phyloP scores from a whole-genome alignment of 805 yeast species.

The Scheffersomyces amazonensis region DNA sequence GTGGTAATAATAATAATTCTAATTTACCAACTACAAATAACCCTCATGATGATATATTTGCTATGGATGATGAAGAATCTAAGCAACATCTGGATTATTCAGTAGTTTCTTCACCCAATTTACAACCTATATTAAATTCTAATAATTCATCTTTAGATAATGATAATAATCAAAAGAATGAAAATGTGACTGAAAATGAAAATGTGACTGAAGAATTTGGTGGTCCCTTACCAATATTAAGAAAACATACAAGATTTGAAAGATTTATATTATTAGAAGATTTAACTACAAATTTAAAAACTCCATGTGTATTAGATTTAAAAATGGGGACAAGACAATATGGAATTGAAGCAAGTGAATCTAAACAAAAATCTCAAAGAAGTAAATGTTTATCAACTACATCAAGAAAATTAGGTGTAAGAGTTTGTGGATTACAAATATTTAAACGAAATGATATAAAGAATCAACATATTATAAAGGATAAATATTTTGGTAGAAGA shows the following conservation, averaged over 20 bases:
- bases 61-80: slow-evolving; percentile 9
- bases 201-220: slow-evolving; percentile 1
- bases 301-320: slow-evolving; percentile 89
- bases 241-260: slow-evolving; percentile 59
- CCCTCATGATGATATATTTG: slow-evolving; percentile 27
- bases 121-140: slow-evolving; percentile 15
- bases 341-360: slow-evolving; percentile 81
- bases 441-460: slow-evolving; percentile 2
- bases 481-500: slow-evolving; percentile 89
- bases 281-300: slow-evolving; percentile 73
- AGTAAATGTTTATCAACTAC: slow-evolving; percentile 82
- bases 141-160: slow-evolving; percentile 13
- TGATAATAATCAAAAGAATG: slow-evolving; percentile 8
- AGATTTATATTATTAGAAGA: slow-evolving; percentile 88
- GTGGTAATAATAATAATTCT: slow-evolving; percentile 23
- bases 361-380: slow-evolving; percentile 76
- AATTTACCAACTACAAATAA: slow-evolving; percentile 27
- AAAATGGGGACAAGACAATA: slow-evolving; percentile 99
- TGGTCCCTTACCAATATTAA: slow-evolving; percentile 17
- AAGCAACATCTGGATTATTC: not conserved
- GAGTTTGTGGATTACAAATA: slow-evolving; percentile 94
- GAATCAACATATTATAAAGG: slow-evolving; percentile 44
- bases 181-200: slow-evolving; percentile 8
- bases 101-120: not conserved
- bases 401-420: slow-evolving; percentile 75